Conservation (phyloP, 805 yeast species). For the Candida caryicola region DNA sequence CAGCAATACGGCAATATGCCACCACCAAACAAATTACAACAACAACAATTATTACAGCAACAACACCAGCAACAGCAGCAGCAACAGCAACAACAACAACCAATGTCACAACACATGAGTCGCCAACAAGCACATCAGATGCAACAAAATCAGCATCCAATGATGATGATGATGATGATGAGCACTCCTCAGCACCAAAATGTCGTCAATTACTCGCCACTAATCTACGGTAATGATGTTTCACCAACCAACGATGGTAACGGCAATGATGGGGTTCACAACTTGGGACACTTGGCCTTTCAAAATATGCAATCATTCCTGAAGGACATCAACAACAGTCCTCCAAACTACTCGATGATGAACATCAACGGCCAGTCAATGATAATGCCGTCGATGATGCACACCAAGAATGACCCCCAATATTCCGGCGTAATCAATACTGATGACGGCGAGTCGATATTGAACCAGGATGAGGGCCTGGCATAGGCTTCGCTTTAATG, state of each 20-base stretch:
- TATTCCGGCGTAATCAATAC: not conserved
- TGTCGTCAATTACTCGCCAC: slow-evolving; percentile 21
- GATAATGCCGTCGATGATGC: slow-evolving; percentile 10
- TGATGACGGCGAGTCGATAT: slow-evolving; percentile 1
- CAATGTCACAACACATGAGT: not conserved
- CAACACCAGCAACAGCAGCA: slow-evolving; percentile 8
- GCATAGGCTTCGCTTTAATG: not conserved
- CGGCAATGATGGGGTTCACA: slow-evolving; percentile 2
- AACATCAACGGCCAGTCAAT: slow-evolving; percentile 11
- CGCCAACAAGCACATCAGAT: slow-evolving; percentile 10
- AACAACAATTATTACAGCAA: slow-evolving; percentile 8
- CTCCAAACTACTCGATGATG: slow-evolving; percentile 8
- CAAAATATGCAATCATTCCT: slow-evolving; percentile 2
- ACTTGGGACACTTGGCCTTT: slow-evolving; percentile 10
- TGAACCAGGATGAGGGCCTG: slow-evolving; percentile 4
- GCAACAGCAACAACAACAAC: slow-evolving; percentile 11
- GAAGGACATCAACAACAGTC: slow-evolving; percentile 5
- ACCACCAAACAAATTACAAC: slow-evolving; percentile 24
- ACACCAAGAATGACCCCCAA: slow-evolving; percentile 1
- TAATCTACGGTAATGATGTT: slow-evolving; percentile 15
- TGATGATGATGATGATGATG: slow-evolving; percentile 35
- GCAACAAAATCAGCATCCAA: slow-evolving; percentile 14
- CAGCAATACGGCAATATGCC: slow-evolving; percentile 24
- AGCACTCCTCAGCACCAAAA: slow-evolving; percentile 43
- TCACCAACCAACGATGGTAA: slow-evolving; percentile 14